phyloP scores from a whole-genome alignment of 345 rosid genomes.

The Gossypium herbaceum region DNA sequence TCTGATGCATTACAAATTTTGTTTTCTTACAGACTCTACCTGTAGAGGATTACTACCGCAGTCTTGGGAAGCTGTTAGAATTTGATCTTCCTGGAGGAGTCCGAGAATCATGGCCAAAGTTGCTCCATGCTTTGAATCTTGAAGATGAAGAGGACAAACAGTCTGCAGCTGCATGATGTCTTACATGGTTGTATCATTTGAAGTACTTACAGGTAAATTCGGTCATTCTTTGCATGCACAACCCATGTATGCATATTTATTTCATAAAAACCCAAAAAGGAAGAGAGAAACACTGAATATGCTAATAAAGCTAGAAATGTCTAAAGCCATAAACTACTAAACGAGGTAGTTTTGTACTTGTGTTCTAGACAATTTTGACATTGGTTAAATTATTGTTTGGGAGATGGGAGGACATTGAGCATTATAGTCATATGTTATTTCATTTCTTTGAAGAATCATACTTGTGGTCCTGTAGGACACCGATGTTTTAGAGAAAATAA shows the following conservation, averaged over 20 bases:
- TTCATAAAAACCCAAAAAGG: neutral
- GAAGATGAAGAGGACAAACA: conserved; percentile 51
- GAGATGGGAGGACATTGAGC: neutral
- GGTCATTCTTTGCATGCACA: conserved; percentile 60
- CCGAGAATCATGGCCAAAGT: conserved; percentile 93
- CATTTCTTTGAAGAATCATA: no score
- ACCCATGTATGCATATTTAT: conserved; percentile 31
- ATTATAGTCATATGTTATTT: no score
- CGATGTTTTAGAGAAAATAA: no score
- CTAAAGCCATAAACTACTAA: conserved; percentile 7
- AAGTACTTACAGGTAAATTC: conserved; percentile 27
- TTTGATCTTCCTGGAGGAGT: conserved; percentile 97
- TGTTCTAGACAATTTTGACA: neutral
- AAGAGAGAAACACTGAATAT: conserved; percentile 9
- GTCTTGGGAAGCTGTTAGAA: conserved; percentile 75
- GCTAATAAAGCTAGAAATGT: conserved; percentile 6
- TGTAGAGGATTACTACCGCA: conserved; percentile 78
- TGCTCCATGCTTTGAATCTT: conserved; percentile 82
- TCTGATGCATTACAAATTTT: conserved; percentile 4
- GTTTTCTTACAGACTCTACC: conserved; percentile 65
- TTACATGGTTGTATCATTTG: conserved; percentile 2
- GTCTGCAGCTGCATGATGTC: conserved; percentile 60
- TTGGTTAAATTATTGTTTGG: neutral
- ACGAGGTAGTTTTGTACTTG: conserved; percentile 4
- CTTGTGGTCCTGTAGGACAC: no score